These are phyloP conservation scores for Lepidium sativum DNA, from an alignment of 345 rosid genomes.

Conservation along the genomic window DNA sequence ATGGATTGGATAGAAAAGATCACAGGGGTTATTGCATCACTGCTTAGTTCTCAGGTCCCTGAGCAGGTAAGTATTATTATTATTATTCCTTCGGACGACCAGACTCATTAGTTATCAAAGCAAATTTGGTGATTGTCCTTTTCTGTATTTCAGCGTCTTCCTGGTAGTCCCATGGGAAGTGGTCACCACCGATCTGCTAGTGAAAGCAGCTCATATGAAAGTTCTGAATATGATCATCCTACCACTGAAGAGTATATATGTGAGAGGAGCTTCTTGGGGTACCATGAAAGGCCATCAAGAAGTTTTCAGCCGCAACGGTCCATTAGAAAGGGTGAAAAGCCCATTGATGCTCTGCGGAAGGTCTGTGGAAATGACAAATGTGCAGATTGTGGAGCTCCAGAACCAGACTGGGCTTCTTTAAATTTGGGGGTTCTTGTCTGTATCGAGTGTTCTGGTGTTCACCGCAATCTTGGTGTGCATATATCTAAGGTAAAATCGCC, in stretches of 20 bases:
- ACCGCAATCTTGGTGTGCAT: constrained; percentile 97
- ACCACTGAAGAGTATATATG: constrained; percentile 60
- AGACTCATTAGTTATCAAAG: not conserved
- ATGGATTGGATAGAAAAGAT: no score
- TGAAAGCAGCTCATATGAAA: constrained; percentile 96
- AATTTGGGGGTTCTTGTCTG: constrained; percentile 96
- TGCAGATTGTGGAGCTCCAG: constrained; percentile 98
- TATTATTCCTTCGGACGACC: not conserved
- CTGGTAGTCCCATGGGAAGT: constrained; percentile 78
- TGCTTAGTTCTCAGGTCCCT: constrained; percentile 93
- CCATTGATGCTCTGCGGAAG: constrained; percentile 66
- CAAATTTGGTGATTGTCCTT: constrained; percentile 18
- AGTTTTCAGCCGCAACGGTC: constrained; percentile 62
- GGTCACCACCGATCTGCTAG: constrained; percentile 92
- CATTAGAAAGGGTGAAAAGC: constrained; percentile 69
- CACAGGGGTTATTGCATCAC: constrained; percentile 52
- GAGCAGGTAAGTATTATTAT: constrained; percentile 54
- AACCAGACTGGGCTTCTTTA: constrained; percentile 99
- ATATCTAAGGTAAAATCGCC: constrained; percentile 65
- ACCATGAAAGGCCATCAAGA: constrained; percentile 61
- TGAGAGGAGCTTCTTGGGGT: constrained; percentile 54
- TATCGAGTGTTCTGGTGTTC: constrained; percentile 99
- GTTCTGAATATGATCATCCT: constrained; percentile 84
- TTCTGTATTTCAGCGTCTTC: constrained; percentile 52
- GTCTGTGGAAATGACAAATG: constrained; percentile 92